Base-by-base conservation (phyloP, 2,329 filamentous ascomycete species). In the Thermothelomyces thermophilus region DNA sequence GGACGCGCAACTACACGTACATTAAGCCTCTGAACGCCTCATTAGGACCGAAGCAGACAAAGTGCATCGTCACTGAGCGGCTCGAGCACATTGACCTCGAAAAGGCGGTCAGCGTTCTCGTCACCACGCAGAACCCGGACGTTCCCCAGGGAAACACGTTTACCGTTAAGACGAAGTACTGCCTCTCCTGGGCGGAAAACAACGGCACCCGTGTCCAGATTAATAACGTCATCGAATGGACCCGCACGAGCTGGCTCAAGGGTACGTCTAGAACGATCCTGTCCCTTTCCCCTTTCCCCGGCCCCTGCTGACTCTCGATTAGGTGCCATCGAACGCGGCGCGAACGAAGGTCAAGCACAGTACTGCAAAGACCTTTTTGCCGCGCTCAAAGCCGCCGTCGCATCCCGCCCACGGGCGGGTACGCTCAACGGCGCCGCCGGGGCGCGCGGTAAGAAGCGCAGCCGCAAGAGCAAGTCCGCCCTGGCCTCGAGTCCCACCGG, bases 201-300 rank as follows among this genome's bases (percentile, higher is more conserved):
- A 95, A 95, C 62, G 73, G 82, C 34, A 98, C 94, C 1, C 80
- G 90, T 24, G 71, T 98, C 26, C 82, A 93, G 54, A 85, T 91
- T 70, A 96, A 85, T 58, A 96, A 89, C 66, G 85, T 83, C 2
- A 87, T 96, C 37, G 94, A 98, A 63, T 98, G 94, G 94, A 84
- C 85, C 3, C 90, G 90, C 60, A 98, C 97, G 75, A 96, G 90
- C 72, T 98, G 93, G 93, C 72, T 98, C 40, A 96, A 93, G 73
- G 88, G 90, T 94, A 73, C 64, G 74, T 63, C 5, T n/a, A 13
- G n/a, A n/a, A n/a, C n/a, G n/a, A n/a, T n/a, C n/a, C n/a, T n/a
- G 31, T 20, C 2, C 1, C 28, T 14, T 16, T 39, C 22, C 41
- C 48, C 19, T 37, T 8, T 35, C 16, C n/a, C 14, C 28, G 11